Base-by-base conservation (phyloP, 1,284 basidiomycete species). In the Cryptococcus sp. region DNA sequence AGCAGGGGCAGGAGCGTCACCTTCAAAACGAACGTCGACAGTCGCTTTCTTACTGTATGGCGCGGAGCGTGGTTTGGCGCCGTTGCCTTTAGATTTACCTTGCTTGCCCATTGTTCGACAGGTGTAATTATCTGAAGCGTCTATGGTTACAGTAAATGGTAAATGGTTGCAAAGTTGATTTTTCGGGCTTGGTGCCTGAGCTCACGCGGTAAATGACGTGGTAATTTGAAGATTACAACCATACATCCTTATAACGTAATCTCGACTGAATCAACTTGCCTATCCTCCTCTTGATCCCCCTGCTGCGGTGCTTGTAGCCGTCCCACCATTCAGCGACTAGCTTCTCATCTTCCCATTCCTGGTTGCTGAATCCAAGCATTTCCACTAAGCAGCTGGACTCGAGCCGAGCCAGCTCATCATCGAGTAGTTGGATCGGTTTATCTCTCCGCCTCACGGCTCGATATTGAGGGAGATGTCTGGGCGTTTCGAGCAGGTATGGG, bases 21-120 rank as follows among this genome's bases (percentile, higher is more conserved):
- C 61, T 47, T 69, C 67, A 52, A 62, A 69, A 19, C 55, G 66
- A n/a, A 70, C 67, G n/a, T 69, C 64, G 10, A 71, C 69, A 9
- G 56, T 62, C 11, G 68, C 48, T 55, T 65, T 71, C 52, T 64
- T 65, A 37, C 53, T 39, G 47, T 64, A 64, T 31, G 63, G 60
- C 4, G 59, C 54, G 16, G 66, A 50, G 19, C 64, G 48, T 13
- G 46, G 48, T 46, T 55, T 18, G n/a, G 22, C 45, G 24, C 37
- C 55, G 23, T 46, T 55, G 19, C 54, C 21, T 24, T 60, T 61
- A 28, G 56, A 45, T 23, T 53, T 60, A 28, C 52, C 46, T 23
- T 68, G 66, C 52, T 72, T 70, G 50, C 57, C 68, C 67, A 70
- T 70, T 11, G 19, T 28, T 59, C 52, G 24, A 28, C 11, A 11